Evolutionary conservation across 306 rosid species (phyloP).

Genomic region (Lathyrus oleraceus): DNA sequence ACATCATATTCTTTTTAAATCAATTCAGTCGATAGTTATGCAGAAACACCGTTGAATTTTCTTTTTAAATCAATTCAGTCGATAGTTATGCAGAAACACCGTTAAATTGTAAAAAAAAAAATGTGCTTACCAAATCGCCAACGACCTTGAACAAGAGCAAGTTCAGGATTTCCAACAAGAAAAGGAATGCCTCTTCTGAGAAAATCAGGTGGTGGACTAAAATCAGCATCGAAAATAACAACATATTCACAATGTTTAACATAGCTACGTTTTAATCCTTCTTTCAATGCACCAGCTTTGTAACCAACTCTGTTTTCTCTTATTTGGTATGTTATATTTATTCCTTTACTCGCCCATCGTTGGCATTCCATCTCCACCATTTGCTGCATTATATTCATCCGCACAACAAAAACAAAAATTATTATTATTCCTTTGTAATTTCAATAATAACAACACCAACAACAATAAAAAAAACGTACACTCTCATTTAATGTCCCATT

Average conservation of each 20-base stretch:
- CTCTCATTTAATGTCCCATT: neutral
- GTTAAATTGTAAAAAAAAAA: no score
- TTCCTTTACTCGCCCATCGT: constrained; percentile 96
- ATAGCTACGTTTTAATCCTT: constrained; percentile 84
- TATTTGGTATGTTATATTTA: constrained; percentile 82
- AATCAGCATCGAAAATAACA: constrained; percentile 93
- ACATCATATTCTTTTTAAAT: no score
- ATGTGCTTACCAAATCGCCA: constrained; percentile 97
- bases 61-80: no score
- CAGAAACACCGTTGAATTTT: no score
- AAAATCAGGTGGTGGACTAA: constrained; percentile 87
- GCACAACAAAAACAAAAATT: no score
- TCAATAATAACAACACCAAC: neutral
- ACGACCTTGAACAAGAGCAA: constrained; percentile 95
- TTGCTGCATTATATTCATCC: constrained; percentile 52
- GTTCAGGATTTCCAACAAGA: constrained; percentile 70
- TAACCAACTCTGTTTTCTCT: constrained; percentile 82
- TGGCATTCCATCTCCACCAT: constrained; percentile 92
- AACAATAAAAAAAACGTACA: neutral
- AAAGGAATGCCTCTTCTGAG: constrained; percentile 88
- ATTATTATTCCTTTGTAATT: neutral
- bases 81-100: no score
- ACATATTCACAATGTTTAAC: constrained; percentile 93
- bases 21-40: no score
- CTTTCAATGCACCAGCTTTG: constrained; percentile 96